These are phyloP conservation scores for Orbilia blumenaviensis DNA, from an alignment of 2,329 filamentous ascomycete species.

Conservation along the genomic window DNA sequence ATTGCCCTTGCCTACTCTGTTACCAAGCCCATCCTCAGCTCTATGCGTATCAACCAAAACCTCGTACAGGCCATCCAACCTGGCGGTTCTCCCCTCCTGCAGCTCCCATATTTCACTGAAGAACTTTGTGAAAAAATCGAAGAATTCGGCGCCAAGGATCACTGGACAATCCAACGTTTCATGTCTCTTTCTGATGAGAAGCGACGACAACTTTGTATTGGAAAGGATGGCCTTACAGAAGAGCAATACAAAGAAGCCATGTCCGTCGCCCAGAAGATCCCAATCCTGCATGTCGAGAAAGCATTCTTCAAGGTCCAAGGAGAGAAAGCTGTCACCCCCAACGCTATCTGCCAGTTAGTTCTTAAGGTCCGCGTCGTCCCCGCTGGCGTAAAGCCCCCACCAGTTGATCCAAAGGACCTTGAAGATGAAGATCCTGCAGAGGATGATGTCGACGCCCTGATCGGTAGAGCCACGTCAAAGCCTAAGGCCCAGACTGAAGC, in stretches of 20 bases:
- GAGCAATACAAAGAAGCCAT: conserved; percentile 80
- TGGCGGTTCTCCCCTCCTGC: conserved; percentile 83
- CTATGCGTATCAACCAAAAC: conserved; percentile 83
- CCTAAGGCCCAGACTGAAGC: conserved; percentile 72
- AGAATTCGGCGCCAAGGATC: conserved; percentile 74
- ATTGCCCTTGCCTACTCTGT: conserved; percentile 89
- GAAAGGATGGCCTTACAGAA: conserved; percentile 75
- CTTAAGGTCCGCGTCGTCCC: conserved; percentile 95
- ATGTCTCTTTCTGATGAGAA: conserved; percentile 82
- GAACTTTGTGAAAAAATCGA: conserved; percentile 73
- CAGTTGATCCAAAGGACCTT: conserved; percentile 80
- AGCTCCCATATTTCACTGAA: conserved; percentile 86
- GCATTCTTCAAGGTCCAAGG: conserved; percentile 98
- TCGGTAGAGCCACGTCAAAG: conserved; percentile 72
- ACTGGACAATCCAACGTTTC: conserved; percentile 83
- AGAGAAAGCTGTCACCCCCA: conserved; percentile 90
- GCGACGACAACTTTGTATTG: conserved; percentile 76
- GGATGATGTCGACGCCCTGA: conserved; percentile 85
- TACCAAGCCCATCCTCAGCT: conserved; percentile 80
- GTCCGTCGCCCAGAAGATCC: conserved; percentile 81
- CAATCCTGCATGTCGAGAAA: conserved; percentile 83
- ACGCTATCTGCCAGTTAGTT: conserved; percentile 90
- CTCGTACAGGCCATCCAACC: conserved; percentile 90
- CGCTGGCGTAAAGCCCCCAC: conserved; percentile 79
- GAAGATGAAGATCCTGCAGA: conserved; percentile 93